Base-by-base conservation (phyloP, 1,284 basidiomycete species). In the Trametes polyzona region DNA sequence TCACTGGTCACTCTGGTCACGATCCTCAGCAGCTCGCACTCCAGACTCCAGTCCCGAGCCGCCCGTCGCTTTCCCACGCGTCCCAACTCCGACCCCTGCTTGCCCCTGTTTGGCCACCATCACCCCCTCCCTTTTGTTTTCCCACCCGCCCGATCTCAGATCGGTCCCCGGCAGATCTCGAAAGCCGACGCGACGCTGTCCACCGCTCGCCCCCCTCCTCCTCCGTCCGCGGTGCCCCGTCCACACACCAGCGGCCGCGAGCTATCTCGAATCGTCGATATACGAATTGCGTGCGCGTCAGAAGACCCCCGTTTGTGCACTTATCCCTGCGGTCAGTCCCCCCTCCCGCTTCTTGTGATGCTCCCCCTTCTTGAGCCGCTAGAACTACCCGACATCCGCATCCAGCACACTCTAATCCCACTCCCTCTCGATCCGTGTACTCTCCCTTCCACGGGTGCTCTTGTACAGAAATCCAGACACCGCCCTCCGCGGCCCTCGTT, bases 51-150 rank as follows among this genome's bases (percentile, higher is more conserved):
- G 24, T n/a, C 19, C 24, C 32, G 11, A 63, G 54, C 47, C 62
- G 62, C 58, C 55, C 52, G 53, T 52, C 46, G 52, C 24, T 11
- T 58, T 56, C 59, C 23, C 57, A 55, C 61, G 51, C 60, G 58
- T 53, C 56, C 39, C 64, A 65, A 63, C 61, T 65, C 64, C 62
- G 64, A 58, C 42, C 26, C 32, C 43, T 61, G 52, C 60, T 46
- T 65, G 61, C 19, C 11, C 50, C 32, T 65, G 55, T 63, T 65
- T 63, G 57, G 19, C 26, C 48, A 26, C 52, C 54, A 58, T 59
- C 58, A 57, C 29, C 39, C 40, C 39, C 24, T 52, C 59, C 52
- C 32, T 57, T 56, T 59, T 50, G 44, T 43, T 57, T 53, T 49
- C 44, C 57, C 52, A 53, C 50, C 10, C 11, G 19, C 32, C 47